A percentile compares a stretch with the other conserved stretches of the same genome.
Conservation (phyloP, 108 stramenopile genomes). For the Fragilaria crotonensis region DNA sequence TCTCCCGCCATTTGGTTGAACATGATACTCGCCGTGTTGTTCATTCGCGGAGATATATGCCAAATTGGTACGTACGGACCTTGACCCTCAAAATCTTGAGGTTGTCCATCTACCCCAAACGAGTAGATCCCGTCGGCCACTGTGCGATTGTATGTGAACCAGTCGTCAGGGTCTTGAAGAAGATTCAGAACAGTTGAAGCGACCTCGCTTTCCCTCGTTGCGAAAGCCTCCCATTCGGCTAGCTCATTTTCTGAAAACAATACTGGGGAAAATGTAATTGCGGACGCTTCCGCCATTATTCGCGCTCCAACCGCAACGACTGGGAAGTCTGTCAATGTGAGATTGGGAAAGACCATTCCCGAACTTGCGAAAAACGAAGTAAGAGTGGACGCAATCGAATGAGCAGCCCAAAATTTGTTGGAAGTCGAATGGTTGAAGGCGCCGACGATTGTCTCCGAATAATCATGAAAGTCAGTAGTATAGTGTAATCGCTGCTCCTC, state of each 20-base stretch:
- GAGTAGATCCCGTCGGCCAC: neutral
- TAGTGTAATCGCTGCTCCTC: neutral
- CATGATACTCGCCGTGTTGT: constrained; percentile 1
- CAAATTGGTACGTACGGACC: constrained; percentile 5
- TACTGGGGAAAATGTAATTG: neutral
- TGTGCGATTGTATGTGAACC: neutral
- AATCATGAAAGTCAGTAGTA: neutral
- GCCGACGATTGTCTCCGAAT: neutral
- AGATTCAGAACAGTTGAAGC: neutral
- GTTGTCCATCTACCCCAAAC: neutral
- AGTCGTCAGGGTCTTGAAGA: neutral
- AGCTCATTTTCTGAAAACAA: neutral
- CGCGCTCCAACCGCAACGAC: neutral
- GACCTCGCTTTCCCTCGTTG: neutral
- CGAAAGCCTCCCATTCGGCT: neutral
- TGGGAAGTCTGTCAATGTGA: neutral
- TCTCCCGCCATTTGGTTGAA: neutral
- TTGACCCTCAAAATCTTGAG: neutral
- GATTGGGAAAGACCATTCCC: neutral
- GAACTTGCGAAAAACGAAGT: neutral
- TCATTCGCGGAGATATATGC: constrained; percentile 4
- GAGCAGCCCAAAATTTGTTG: neutral
- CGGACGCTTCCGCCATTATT: neutral
- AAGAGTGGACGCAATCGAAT: neutral
- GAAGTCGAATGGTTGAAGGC: neutral